phyloP scores from a whole-genome alignment of 2,329 filamentous ascomycete genomes.

The Trichothecium roseum region DNA sequence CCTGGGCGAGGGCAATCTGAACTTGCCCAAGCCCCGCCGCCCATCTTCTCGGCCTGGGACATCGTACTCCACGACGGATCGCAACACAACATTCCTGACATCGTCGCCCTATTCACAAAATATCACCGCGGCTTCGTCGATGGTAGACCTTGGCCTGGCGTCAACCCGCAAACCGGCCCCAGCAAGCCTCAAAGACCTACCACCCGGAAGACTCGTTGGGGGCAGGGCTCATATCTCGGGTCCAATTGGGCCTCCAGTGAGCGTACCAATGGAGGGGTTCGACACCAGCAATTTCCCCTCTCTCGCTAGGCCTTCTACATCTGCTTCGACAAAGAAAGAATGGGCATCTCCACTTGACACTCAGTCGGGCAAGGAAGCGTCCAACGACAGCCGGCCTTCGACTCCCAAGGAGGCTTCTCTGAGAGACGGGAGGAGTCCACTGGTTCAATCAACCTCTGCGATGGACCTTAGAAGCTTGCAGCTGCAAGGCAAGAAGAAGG shows the following conservation, averaged over 20 bases:
- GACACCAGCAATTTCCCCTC: constrained; percentile 15
- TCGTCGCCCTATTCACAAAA: constrained; percentile 23
- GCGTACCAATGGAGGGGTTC: constrained; percentile 19
- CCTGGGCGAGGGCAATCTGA: constrained; percentile 6
- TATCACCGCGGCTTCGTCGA: constrained; percentile 26
- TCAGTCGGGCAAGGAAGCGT: constrained; percentile 24
- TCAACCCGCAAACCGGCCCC: constrained; percentile 16
- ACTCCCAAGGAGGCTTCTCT: background rate
- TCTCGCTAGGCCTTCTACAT: no score
- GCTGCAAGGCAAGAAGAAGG: background rate
- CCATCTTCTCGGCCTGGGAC: constrained; percentile 28
- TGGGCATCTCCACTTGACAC: constrained; percentile 39
- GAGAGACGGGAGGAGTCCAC: background rate
- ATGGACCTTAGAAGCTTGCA: no score
- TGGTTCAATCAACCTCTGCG: background rate
- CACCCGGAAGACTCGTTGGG: constrained; percentile 14
- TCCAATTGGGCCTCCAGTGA: constrained; percentile 9
- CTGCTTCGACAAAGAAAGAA: constrained; percentile 16
- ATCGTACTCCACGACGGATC: constrained; percentile 19
- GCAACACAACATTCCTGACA: constrained; percentile 15
- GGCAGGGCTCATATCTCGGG: constrained; percentile 6
- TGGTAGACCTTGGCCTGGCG: constrained; percentile 30
- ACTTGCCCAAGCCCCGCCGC: constrained; percentile 23
- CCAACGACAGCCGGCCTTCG: background rate
- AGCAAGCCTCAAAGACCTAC: constrained; percentile 9